Conservation (phyloP, 306 rosid species). For the Prunus campanulata region DNA sequence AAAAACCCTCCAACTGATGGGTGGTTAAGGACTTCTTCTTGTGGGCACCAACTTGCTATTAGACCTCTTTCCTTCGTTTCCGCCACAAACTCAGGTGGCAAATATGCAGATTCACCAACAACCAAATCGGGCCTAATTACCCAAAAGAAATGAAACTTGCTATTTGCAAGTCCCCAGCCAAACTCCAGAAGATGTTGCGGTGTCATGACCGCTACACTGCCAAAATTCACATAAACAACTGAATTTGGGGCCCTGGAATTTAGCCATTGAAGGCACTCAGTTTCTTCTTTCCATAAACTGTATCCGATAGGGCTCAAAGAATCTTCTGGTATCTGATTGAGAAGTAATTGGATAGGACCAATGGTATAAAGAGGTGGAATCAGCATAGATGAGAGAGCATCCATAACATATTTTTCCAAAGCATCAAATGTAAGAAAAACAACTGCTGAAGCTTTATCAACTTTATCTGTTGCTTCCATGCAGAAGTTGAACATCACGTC, state of each 20-base stretch:
- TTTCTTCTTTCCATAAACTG: conserved; percentile 11
- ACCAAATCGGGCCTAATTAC: conserved; percentile 3
- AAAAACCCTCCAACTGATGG: conserved; percentile 1
- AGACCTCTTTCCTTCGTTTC: conserved; percentile 1
- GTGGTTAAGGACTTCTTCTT: conserved; percentile 12
- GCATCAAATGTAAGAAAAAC: neutral
- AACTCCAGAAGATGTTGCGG: neutral
- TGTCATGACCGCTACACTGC: neutral
- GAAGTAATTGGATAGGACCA: conserved; percentile 5
- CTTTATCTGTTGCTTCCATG: neutral
- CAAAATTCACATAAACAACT: conserved; percentile 7
- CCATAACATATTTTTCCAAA: neutral
- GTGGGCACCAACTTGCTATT: conserved; percentile 11
- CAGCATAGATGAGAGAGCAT: neutral
- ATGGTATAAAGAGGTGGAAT: neutral
- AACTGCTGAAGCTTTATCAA: neutral
- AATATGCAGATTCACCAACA: neutral
- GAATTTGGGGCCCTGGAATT: neutral
- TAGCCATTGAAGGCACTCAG: conserved; percentile 6
- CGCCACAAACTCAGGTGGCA: neutral
- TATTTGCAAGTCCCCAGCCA: conserved; percentile 15
- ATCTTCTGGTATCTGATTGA: conserved; percentile 1
- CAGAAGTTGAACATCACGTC: neutral
- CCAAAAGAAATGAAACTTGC: conserved; percentile 4
- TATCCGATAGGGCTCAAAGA: neutral